Evolutionary conservation across 2,329 filamentous ascomycete genomes (phyloP), one percentile per base, ranked within the genome.

Genomic region (Massarina eburnea): DNA sequence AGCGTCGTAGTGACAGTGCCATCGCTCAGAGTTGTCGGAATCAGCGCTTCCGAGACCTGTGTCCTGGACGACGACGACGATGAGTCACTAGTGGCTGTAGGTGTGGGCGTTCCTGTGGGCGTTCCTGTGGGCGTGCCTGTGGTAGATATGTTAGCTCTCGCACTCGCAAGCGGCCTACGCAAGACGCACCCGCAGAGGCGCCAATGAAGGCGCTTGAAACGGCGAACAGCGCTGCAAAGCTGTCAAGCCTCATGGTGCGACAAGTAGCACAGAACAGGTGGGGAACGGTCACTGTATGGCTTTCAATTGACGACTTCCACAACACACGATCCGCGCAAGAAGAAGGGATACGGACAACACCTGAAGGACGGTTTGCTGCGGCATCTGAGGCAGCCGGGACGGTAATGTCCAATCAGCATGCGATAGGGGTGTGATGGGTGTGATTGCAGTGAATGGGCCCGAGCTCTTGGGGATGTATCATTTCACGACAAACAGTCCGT

Each of bases 11-110:
- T 60, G 21, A 45, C 26, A 21, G 44, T 48, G 29, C 56, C 58
- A 49, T 57, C 39, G 46, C 51, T 58, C 39, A 60, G 46, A 9
- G 54, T 58, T 10, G 46, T 48, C 17, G 51, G 49, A 17, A 54
- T 43, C 14, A 62, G 52, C 18, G 43, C 57, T 10, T 45, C 48
- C 4, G 58, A 49, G 18, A 58, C 34, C 20, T 32, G 37, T 24
- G 24, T 39, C 4, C 46, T 45, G 45, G 40, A 27, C 12, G 57
- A 45, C 7, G 55, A 46, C 15, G 52, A 52, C 6, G 34, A 26
- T 15, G 41, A 39, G 14, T 19, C 8, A 15, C 17, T 29, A 5
- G 44, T 33, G 4, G 39, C 18, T 8, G 35, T 24, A 5, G 35
- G 20, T 12, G 35, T 24, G 17, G 35, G 22, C 12, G 35, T 22